phyloP scores from a whole-genome alignment of 163 green algal genomes.

The Scenedesmus sp. region DNA sequence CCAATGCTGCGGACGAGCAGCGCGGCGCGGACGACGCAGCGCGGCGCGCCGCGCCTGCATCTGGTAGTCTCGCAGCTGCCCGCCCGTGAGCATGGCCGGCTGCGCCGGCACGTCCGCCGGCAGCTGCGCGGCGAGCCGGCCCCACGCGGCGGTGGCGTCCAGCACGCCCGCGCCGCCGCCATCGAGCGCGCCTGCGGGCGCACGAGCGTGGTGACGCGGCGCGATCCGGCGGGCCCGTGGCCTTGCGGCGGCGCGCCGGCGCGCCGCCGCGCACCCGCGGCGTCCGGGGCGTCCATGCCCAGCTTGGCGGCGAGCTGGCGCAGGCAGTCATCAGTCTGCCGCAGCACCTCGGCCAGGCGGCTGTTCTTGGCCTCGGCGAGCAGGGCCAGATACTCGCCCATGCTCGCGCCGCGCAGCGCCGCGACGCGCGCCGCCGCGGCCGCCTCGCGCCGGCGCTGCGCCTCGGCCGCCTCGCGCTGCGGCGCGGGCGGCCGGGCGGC shows the following conservation, averaged over 20 bases:
- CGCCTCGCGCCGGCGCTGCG: conserved; percentile 54
- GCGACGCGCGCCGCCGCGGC: conserved; percentile 62
- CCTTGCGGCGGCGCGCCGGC: background rate
- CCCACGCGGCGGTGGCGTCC: conserved; percentile 58
- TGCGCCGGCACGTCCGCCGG: conserved; percentile 73
- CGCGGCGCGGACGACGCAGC: background rate
- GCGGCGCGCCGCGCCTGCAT: conserved; percentile 61
- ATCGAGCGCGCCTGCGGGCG: background rate
- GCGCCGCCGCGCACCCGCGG: background rate
- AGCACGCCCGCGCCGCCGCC: conserved; percentile 37
- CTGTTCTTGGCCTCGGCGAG: conserved; percentile 66
- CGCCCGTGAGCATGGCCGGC: conserved; percentile 73
- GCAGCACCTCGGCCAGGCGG: conserved; percentile 76
- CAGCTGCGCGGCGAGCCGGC: conserved; percentile 56
- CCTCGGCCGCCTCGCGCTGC: conserved; percentile 39
- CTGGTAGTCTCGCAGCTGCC: conserved; percentile 85
- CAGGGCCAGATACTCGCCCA: conserved; percentile 83
- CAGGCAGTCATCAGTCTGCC: conserved; percentile 85
- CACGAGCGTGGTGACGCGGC: background rate
- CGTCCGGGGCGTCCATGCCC: conserved; percentile 4
- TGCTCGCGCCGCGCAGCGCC: conserved; percentile 74
- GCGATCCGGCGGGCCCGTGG: background rate
- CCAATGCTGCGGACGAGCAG: background rate
- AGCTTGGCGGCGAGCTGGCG: conserved; percentile 61
- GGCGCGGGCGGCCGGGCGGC: no score